A percentile compares a stretch with the other conserved stretches of the same genome.
These are phyloP conservation scores for Cladophialophora bantiana DNA, from an alignment of 2,329 filamentous ascomycete species.

Conservation along the genomic window DNA sequence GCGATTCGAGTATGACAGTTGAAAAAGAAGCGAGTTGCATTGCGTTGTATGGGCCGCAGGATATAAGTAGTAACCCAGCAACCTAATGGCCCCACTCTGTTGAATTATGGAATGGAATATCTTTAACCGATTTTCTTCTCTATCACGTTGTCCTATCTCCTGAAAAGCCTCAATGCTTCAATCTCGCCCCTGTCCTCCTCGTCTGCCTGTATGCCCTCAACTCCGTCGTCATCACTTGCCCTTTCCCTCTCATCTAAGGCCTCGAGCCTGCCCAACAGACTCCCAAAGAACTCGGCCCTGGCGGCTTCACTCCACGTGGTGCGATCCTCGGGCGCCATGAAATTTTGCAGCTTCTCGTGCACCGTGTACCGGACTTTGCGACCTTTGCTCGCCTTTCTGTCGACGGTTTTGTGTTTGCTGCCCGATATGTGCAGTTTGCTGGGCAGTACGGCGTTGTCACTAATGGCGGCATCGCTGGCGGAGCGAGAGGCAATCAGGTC, in stretches of 20 bases:
- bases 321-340: slow-evolving; percentile 78
- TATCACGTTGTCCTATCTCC: background rate
- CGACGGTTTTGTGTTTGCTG: slow-evolving; percentile 74
- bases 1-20: no score
- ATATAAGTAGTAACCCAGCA: no score
- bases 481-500: slow-evolving; percentile 87
- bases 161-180: slow-evolving; percentile 46
- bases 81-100: no score
- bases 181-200: slow-evolving; percentile 40
- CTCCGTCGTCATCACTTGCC: slow-evolving; percentile 59
- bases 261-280: slow-evolving; percentile 74
- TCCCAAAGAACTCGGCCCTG: slow-evolving; percentile 77
- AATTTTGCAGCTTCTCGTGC: slow-evolving; percentile 96
- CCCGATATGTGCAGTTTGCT: slow-evolving; percentile 51
- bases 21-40: no score
- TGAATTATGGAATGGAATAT: background rate
- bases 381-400: slow-evolving; percentile 94
- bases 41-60: background rate
- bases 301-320: slow-evolving; percentile 86
- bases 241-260: slow-evolving; percentile 65
- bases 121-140: background rate
- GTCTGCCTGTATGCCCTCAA: slow-evolving; percentile 43
- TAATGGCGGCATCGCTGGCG: slow-evolving; percentile 49
- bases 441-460: slow-evolving; percentile 45
- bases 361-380: slow-evolving; percentile 93